Evolutionary conservation across 352 stramenopile species (phyloP).

Genomic region (Phytophthora europaea): DNA sequence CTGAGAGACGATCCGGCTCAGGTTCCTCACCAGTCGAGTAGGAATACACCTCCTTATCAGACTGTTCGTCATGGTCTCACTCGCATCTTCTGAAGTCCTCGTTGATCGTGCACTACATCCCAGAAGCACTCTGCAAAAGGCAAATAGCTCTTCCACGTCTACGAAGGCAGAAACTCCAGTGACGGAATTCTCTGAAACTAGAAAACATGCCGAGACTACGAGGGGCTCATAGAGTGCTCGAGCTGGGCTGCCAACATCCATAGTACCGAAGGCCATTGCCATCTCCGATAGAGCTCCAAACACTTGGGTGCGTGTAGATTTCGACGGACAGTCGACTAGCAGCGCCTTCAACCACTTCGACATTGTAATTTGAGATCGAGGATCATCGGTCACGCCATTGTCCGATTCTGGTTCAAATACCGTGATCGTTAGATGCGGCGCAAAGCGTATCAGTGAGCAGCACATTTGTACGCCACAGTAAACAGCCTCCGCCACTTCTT

Average conservation of each 20-base stretch:
- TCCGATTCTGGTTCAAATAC: slow-evolving; percentile 16
- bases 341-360: slow-evolving; percentile 30
- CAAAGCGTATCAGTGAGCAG: slow-evolving; percentile 35
- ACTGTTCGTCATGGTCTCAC: slow-evolving; percentile 3
- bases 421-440: slow-evolving; percentile 16
- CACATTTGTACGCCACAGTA: slow-evolving; percentile 33
- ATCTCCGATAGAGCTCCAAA: slow-evolving; percentile 32
- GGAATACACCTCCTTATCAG: slow-evolving; percentile 28
- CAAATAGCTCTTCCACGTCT: slow-evolving; percentile 35
- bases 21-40: slow-evolving; percentile 13
- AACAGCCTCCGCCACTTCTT: slow-evolving; percentile 37
- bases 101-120: slow-evolving; percentile 4
- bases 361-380: slow-evolving; percentile 4
- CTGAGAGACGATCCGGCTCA: slow-evolving; percentile 23
- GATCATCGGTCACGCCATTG: background rate
- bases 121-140: slow-evolving; percentile 31
- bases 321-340: slow-evolving; percentile 40
- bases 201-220: slow-evolving; percentile 32
- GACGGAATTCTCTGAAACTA: slow-evolving; percentile 16
- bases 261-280: slow-evolving; percentile 20
- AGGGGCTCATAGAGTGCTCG: slow-evolving; percentile 35
- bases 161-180: background rate
- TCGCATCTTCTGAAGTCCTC: background rate
- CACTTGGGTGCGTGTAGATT: slow-evolving; percentile 26
- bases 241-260: slow-evolving; percentile 14